Conservation (phyloP, 1,284 basidiomycete genomes). For the Salmacisia buchloeana region DNA sequence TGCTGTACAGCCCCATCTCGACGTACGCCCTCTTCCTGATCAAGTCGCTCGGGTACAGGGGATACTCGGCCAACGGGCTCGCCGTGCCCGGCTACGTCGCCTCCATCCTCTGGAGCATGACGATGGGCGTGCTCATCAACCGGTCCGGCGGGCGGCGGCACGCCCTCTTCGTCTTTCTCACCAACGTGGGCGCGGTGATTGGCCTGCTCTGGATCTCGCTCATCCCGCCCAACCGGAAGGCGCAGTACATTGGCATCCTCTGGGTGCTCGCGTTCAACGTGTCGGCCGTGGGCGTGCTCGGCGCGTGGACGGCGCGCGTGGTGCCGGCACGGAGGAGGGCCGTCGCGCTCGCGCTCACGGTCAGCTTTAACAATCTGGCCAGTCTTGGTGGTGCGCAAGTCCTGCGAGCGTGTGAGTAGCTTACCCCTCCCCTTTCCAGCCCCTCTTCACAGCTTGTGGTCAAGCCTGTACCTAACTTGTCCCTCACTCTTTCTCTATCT, state of each 20-base stretch:
- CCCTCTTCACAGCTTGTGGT: too few species aligned
- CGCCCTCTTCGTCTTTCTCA: background rate
- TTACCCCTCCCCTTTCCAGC: background rate
- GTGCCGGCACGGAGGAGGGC: background rate
- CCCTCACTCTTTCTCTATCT: background rate
- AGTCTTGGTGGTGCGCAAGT: background rate
- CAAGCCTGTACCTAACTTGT: background rate
- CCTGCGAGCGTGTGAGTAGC: background rate
- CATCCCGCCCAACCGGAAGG: background rate
- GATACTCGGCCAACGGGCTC: constrained; percentile 11
- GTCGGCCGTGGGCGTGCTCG: background rate
- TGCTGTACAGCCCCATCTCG: constrained; percentile 6
- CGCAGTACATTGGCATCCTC: background rate
- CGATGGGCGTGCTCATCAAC: background rate
- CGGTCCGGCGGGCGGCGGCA: background rate
- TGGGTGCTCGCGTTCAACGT: background rate
- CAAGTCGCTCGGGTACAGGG: constrained; percentile 9
- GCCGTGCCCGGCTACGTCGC: background rate
- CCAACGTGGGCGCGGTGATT: background rate
- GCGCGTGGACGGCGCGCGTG: background rate
- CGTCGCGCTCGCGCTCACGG: background rate
- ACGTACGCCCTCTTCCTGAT: constrained; percentile 8
- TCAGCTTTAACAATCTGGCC: background rate
- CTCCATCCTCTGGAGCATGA: background rate
- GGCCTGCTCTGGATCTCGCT: constrained; percentile 12